Evolutionary conservation across 2,329 filamentous ascomycete genomes (phyloP).

Genomic region (Neonectria coccinea): DNA sequence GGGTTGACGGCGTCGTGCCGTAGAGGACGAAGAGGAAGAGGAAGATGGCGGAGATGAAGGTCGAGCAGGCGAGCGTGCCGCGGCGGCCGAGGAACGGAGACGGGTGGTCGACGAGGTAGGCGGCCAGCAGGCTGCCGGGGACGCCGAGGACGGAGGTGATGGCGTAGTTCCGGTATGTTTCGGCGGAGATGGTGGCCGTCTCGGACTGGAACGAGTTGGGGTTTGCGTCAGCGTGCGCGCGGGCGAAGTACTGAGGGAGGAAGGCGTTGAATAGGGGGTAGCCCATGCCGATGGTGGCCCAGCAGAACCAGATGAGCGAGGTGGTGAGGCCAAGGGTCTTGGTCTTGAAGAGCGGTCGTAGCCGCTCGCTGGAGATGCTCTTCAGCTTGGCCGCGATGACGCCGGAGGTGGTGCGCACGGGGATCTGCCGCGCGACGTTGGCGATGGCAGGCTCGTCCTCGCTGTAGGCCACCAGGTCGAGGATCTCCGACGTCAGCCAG

Average conservation of each 20-base stretch:
- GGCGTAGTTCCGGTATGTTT: conserved; percentile 82
- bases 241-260: conserved; percentile 84
- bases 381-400: conserved; percentile 70
- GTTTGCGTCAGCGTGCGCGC: conserved; percentile 58
- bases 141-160: conserved; percentile 83
- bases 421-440: conserved; percentile 28
- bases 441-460: conserved; percentile 49
- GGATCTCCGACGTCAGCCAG: conserved; percentile 79
- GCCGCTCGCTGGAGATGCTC: conserved; percentile 74
- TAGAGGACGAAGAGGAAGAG: conserved; percentile 75
- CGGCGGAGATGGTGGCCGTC: conserved; percentile 55
- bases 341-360: conserved; percentile 73
- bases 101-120: conserved; percentile 75
- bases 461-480: conserved; percentile 66
- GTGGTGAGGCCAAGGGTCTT: conserved; percentile 65
- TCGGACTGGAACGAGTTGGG: conserved; percentile 47
- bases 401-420: conserved; percentile 44
- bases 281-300: conserved; percentile 85
- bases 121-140: conserved; percentile 80
- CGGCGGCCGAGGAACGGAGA: conserved; percentile 75
- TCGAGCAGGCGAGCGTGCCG: conserved; percentile 76
- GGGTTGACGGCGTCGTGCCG: conserved; percentile 65
- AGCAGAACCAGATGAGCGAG: conserved; percentile 78
- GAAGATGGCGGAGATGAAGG: conserved; percentile 74
- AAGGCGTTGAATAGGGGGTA: conserved; percentile 93